Percentiles rank a stretch among this genome's conserved stretches.
phyloP scores from a whole-genome alignment of 2,329 filamentous ascomycete genomes.

The Fusarium tuaranense region DNA sequence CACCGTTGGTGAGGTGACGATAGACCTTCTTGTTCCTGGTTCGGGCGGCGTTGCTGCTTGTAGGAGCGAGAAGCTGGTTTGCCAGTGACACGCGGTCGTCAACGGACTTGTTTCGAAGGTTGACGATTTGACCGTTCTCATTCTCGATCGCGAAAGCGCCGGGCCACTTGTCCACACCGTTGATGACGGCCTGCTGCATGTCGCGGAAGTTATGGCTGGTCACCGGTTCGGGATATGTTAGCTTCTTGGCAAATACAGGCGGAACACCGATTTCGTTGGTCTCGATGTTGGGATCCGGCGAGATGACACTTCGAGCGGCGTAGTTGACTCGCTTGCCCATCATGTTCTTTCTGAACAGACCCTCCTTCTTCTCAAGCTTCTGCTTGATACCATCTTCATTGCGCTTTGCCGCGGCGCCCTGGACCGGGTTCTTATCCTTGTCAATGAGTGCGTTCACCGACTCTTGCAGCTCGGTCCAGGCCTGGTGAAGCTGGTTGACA shows the following conservation, averaged over 20 bases:
- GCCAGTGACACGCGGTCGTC: conserved; percentile 91
- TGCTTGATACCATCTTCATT: conserved; percentile 98
- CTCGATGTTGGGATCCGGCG: conserved; percentile 97
- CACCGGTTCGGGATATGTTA: conserved; percentile 97
- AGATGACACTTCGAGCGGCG: conserved; percentile 96
- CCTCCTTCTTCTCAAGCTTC: conserved; percentile 97
- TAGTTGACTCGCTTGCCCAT: conserved; percentile 99
- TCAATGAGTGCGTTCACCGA: conserved; percentile 94
- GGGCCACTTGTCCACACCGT: conserved; percentile 93
- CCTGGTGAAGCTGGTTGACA: conserved; percentile 82
- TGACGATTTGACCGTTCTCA: conserved; percentile 92
- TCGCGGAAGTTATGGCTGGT: conserved; percentile 98
- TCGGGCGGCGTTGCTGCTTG: conserved; percentile 78
- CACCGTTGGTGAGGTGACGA: conserved; percentile 93
- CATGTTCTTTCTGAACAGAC: conserved; percentile 99
- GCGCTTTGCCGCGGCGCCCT: conserved; percentile 79
- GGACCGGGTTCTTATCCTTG: conserved; percentile 84
- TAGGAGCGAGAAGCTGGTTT: conserved; percentile 91
- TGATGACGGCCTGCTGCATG: conserved; percentile 94
- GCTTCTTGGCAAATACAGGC: conserved; percentile 94
- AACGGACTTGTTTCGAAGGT: conserved; percentile 84
- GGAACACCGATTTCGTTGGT: conserved; percentile 99
- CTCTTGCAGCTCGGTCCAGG: conserved; percentile 88
- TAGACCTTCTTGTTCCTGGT: conserved; percentile 95
- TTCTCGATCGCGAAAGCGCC: conserved; percentile 96